Conservation (phyloP, 129 eudicot genomes). For the Glebionis coronaria region DNA sequence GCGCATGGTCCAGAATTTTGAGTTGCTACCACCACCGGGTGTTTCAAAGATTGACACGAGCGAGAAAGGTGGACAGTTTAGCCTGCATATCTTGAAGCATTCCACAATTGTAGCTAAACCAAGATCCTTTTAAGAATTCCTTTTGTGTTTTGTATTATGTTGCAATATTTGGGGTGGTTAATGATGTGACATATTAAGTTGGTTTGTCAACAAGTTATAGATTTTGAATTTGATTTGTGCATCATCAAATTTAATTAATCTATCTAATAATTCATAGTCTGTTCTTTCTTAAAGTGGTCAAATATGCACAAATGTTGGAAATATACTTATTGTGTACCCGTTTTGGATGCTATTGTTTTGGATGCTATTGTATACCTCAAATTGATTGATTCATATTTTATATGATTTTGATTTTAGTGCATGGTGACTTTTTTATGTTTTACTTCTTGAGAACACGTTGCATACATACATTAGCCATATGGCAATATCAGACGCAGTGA, state of each 20-base stretch:
- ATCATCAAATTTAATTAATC: constrained; percentile 11
- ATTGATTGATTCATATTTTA: neutral
- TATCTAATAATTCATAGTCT: neutral
- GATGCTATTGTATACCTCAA: neutral
- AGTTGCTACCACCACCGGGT: constrained; percentile 42
- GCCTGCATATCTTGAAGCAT: constrained; percentile 40
- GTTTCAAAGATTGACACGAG: constrained; percentile 29
- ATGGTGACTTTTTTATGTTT: neutral
- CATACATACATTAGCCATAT: neutral
- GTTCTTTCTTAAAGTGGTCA: neutral
- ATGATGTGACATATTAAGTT: constrained; percentile 19
- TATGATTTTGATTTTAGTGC: neutral
- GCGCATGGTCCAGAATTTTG: constrained; percentile 42
- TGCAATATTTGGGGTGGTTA: constrained; percentile 17
- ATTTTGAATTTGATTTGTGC: constrained; percentile 11
- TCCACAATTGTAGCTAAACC: constrained; percentile 41
- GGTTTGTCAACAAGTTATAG: constrained; percentile 19
- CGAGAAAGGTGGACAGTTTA: constrained; percentile 48
- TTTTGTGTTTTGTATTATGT: neutral
- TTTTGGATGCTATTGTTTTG: neutral
- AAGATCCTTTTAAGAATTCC: constrained; percentile 24
- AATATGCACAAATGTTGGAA: neutral
- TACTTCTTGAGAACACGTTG: neutral
- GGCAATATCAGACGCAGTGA: neutral
- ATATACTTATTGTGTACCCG: neutral